Base-by-base conservation (phyloP, 305 asterid species). In the Rubia tinctorum region DNA sequence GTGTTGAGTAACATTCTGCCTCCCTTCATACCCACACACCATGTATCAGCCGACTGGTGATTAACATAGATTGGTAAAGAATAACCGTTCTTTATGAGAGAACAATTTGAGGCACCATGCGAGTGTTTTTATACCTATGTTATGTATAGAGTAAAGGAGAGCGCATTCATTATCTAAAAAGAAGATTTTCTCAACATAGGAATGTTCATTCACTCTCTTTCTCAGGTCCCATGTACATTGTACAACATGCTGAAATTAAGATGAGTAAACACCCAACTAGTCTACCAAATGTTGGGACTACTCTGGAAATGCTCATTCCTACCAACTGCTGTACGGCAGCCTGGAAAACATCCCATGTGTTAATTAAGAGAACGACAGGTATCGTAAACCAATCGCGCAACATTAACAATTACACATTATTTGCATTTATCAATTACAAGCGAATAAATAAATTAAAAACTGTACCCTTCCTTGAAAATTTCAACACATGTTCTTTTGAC, bases 251-350 rank as follows among this genome's bases (percentile, higher is more conserved):
- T 40, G 86, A 82, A 69, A 82, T 25, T 53, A 82, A 71, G 71
- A 82, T 82, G 17, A 80, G 78, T 65, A 63, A 71, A 75, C 86
- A 77, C 43, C 86, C 84, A 45, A 80, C 67, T 45, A 82, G 51
- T 65, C 77, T 77, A 75, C 80, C 77, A 66, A 82, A 75, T 49
- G 86, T 72, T 63, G 86, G 84, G 43, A 76, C 56, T 67, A 75
- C 45, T 80, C 84, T 82, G 34, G 79, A 75, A 30, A 73, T 74
- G 68, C 82, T 64, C 78, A 82, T 82, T 61, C 75, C 75, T 47
- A 76, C 71, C 51, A 80, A 40, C 67, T 82, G 86, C 27, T 78
- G 76, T 12, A 77, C 51, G 9, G 77, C 84, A 72, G 76, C 82
- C 86, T 82, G 78, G 75, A 82, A 70, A 18, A 7, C 60, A 64